Evolutionary conservation across 2,329 filamentous ascomycete species (phyloP).

Genomic region (Phyllosticta citribraziliensis): DNA sequence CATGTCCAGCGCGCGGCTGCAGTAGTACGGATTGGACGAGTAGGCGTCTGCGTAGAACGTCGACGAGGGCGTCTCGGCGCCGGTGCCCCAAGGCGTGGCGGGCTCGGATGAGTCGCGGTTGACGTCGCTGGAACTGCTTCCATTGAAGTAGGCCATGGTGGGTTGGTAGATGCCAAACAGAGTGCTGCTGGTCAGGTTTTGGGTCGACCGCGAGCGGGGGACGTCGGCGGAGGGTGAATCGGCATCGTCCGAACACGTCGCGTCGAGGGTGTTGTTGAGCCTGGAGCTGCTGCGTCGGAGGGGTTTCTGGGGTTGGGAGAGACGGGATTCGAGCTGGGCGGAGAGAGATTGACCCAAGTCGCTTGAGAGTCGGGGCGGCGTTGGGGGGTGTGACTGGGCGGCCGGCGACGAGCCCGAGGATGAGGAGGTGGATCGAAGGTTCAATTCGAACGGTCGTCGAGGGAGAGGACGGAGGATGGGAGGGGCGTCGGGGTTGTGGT

Average conservation of each 20-base stretch:
- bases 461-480: conserved; percentile 30
- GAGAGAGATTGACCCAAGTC: background rate
- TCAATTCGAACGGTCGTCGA: conserved; percentile 24
- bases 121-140: conserved; percentile 14
- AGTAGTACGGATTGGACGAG: conserved; percentile 1
- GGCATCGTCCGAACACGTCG: conserved; percentile 18
- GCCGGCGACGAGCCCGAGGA: conserved; percentile 15
- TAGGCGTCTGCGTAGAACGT: background rate
- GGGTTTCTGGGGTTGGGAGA: background rate
- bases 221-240: conserved; percentile 26
- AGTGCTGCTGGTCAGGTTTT: conserved; percentile 83
- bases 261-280: conserved; percentile 17
- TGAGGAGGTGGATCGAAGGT: conserved; percentile 4
- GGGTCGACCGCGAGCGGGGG: conserved; percentile 61
- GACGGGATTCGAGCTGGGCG: conserved; percentile 3
- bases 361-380: background rate
- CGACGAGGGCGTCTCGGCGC: conserved; percentile 55
- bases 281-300: background rate
- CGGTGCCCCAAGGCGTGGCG: conserved; percentile 68
- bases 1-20: conserved; percentile 13
- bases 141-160: conserved; percentile 32
- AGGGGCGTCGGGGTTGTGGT: background rate
- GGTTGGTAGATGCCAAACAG: conserved; percentile 84
- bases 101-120: conserved; percentile 39
- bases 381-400: conserved; percentile 16